Base-by-base conservation (phyloP, 306 rosid genomes). In the Rosa lucieae region DNA sequence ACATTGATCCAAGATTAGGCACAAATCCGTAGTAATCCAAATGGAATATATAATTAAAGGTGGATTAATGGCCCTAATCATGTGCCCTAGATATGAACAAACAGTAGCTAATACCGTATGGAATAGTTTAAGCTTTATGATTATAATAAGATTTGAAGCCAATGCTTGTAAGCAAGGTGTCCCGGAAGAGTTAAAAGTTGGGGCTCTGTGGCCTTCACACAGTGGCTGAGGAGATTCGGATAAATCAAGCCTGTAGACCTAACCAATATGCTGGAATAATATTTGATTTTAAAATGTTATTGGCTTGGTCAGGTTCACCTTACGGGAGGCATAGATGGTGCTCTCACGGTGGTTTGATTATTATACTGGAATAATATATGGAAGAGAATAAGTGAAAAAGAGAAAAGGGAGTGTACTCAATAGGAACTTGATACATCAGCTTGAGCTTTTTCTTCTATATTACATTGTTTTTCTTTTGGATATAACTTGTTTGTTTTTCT, bases 241-340 rank as follows among this genome's bases (percentile, higher is more conserved):
- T n/a, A 70, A 61, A 87, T 90, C 91, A 51, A 67, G 77, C 89
- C 84, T 65, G 49, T 37, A 52, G 35, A 92, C 94, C 92, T 87
- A 88, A 86, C 82, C 85, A 78, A 81, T 68, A 75, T 23, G 66
- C 61, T 35, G 46, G 63, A 62, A 49, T 75, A 68, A 14, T 3
- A 53, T 74, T 80, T 74, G 3, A 66, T 78, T 80, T 59, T 4
- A 61, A 48, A 61, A 2, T 17, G 29, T 12, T 26, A 18, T 71
- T 48, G 75, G 61, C 75, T 74, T 26, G 70, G 32, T 59, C 48
- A 37, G 39, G 52, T n/a, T 48, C 46, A 37, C 53, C 74, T 67
- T 77, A 1, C 51, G 53, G 55, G 67, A 37, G 53, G 80, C 74
- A 67, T 66, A 37, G 70, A 66, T 17, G 47, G 70, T 37, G 35